Evolutionary conservation across 768 basidiomycete species (phyloP), one percentile per base, ranked within the genome.

Genomic region (Xerocomus spinulosus): DNA sequence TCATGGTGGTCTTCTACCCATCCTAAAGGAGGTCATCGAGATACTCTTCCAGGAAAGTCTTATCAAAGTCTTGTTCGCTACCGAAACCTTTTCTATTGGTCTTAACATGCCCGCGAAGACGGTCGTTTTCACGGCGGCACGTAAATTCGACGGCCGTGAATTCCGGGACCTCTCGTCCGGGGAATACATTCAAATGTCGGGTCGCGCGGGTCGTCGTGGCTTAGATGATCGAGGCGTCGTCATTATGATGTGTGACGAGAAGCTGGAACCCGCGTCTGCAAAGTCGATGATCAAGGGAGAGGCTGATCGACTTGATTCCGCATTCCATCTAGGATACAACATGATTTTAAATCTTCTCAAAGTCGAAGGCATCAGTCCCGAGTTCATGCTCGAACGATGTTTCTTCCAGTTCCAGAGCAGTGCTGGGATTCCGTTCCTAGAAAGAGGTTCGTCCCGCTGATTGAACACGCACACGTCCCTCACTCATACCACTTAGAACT

Each of bases 51-150:
- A 97, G 65, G 94, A 98, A 61, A 94, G 95, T 9, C 76, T 98
- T 37, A 92, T 98, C 73, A 99, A 99, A 66, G 93, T 92, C 26
- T 80, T 99, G 33, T 99, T 98, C 60, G 96, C 96, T 7, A 99
- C 96, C 0, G 96, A 99, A 70, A 99, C 96, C 0, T 97, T 97
- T 70, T 95, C 94, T 14, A 96, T 96, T 49, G 92, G 91, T 30
- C 75, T 99, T 36, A 99, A 99, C 70, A 99, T 99, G 96, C 96
- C 96, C 10, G 96, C 96, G 15, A 98, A 97, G 73, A 98, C 96
- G 3, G 96, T 99, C 40, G 95, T 99, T 20, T 99, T 99, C 73
- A 96, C 92, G 0, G 80, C 85, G 1, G 86, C 92, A 3, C 83
- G 92, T 56, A 99, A 99, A 70, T 98, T 93, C 59, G 96, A 99